These are phyloP conservation scores for Agaricales sp. DNA, from an alignment of 1,284 basidiomycete genomes.

Conservation along the genomic window DNA sequence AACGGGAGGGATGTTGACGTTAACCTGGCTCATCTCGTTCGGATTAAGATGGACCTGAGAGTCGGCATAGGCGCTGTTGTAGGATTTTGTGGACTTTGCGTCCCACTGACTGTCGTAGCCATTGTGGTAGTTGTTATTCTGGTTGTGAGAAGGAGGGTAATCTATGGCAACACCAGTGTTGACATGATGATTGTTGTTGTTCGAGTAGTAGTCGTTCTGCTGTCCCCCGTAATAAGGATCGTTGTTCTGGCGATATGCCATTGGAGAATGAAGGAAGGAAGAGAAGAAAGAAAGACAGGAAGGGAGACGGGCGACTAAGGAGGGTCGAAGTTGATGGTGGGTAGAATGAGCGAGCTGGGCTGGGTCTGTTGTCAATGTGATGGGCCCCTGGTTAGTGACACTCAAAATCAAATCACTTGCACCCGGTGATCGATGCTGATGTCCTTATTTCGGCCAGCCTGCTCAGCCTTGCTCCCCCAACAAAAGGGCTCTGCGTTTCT, in stretches of 20 bases:
- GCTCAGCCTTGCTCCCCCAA: too few species aligned
- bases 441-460: too few species aligned
- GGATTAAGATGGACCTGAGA: constrained; percentile 65
- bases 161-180: constrained; percentile 25
- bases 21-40: constrained; percentile 48
- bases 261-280: constrained; percentile 16
- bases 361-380: too few species aligned
- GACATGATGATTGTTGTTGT: constrained; percentile 14
- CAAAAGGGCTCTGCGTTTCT: too few species aligned
- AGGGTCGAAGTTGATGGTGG: background rate
- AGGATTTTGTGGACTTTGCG: constrained; percentile 49
- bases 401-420: too few species aligned
- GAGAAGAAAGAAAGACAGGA: constrained; percentile 9
- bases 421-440: background rate
- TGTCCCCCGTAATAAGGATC: constrained; percentile 32
- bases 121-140: constrained; percentile 18
- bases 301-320: constrained; percentile 8
- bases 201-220: constrained; percentile 14
- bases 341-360: background rate
- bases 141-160: constrained; percentile 19
- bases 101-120: constrained; percentile 52
- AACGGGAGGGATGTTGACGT: constrained; percentile 34
- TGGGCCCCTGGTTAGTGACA: too few species aligned
- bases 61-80: constrained; percentile 50
- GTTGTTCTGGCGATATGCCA: constrained; percentile 47